Conservation (phyloP, 225 moss, liverwort and hornwort species). For the Lunularia cruciata region DNA sequence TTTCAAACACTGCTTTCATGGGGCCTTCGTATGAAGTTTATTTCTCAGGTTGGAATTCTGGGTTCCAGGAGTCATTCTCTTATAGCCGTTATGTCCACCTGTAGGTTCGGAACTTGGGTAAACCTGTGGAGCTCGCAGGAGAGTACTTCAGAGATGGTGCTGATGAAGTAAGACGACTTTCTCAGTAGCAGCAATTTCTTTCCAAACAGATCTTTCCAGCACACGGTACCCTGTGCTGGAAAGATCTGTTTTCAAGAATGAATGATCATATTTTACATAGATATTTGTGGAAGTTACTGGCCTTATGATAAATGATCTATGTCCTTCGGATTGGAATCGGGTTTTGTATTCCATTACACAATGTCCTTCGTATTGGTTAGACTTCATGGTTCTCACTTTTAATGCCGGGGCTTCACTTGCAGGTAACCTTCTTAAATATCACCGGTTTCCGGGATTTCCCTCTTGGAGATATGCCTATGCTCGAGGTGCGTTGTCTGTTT, state of each 20-base stretch:
- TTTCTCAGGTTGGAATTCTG: background rate
- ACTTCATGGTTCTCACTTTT: background rate
- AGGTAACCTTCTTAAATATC: slow-evolving; percentile 94
- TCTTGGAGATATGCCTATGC: slow-evolving; percentile 95
- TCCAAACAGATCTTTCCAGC: too few relatives aligned
- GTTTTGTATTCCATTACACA: too few relatives aligned
- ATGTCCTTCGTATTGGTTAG: background rate
- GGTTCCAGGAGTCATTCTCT: background rate
- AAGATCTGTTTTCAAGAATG: too few relatives aligned
- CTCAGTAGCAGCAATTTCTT: too few relatives aligned
- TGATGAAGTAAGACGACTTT: slow-evolving; percentile 95
- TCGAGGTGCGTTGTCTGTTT: slow-evolving; percentile 61
- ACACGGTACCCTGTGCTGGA: too few relatives aligned
- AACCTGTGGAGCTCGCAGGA: slow-evolving; percentile 98
- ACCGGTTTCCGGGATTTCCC: slow-evolving; percentile 99
- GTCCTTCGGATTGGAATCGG: too few relatives aligned
- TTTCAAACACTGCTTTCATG: too few relatives aligned
- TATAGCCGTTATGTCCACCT: background rate
- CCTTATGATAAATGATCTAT: too few relatives aligned
- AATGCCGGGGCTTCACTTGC: slow-evolving; percentile 16
- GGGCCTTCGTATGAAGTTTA: too few relatives aligned
- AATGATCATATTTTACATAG: too few relatives aligned
- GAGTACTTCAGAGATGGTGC: slow-evolving; percentile 95
- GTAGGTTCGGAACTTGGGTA: slow-evolving; percentile 96
- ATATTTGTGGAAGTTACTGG: too few relatives aligned